These are phyloP conservation scores for Clonostachys solani DNA, from an alignment of 2,329 filamentous ascomycete species.

Conservation along the genomic window DNA sequence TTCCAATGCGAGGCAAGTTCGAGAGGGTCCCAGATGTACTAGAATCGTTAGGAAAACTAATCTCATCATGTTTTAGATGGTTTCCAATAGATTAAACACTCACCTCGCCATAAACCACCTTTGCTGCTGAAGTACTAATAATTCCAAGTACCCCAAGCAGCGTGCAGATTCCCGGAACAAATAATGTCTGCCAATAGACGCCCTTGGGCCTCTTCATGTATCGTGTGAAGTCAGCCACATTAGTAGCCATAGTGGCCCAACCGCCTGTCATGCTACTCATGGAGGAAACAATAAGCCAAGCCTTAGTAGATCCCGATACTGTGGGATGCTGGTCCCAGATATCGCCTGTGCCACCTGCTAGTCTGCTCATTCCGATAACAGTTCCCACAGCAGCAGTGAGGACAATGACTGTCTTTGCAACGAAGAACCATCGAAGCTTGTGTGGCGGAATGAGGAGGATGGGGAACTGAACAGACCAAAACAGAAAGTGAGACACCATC, in stretches of 20 bases:
- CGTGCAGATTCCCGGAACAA: background rate
- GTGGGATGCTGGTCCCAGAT: conserved; percentile 9
- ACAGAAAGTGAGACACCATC: conserved; percentile 54
- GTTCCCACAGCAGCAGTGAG: conserved; percentile 7
- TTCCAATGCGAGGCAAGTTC: conserved; percentile 39
- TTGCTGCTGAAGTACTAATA: conserved; percentile 46
- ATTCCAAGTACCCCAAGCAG: conserved; percentile 43
- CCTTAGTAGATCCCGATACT: conserved; percentile 1
- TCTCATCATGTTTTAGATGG: too few species aligned
- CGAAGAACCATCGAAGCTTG: conserved; percentile 46
- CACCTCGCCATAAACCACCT: conserved; percentile 27
- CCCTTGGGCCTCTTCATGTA: conserved; percentile 17
- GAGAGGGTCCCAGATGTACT: conserved; percentile 43
- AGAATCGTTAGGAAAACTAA: background rate
- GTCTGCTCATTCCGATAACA: conserved; percentile 11
- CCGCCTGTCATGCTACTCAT: conserved; percentile 4
- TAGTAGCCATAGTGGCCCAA: conserved; percentile 24
- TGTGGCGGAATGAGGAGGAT: conserved; percentile 52
- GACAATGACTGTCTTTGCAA: conserved; percentile 5
- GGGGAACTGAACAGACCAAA: conserved; percentile 49
- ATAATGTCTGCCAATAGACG: conserved; percentile 2
- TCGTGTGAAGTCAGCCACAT: conserved; percentile 42
- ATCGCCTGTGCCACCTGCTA: conserved; percentile 14
- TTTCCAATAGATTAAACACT: background rate
- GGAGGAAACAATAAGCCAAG: conserved; percentile 3